Conservation (phyloP, 352 stramenopile genomes). For the Pythium myriotylum region DNA sequence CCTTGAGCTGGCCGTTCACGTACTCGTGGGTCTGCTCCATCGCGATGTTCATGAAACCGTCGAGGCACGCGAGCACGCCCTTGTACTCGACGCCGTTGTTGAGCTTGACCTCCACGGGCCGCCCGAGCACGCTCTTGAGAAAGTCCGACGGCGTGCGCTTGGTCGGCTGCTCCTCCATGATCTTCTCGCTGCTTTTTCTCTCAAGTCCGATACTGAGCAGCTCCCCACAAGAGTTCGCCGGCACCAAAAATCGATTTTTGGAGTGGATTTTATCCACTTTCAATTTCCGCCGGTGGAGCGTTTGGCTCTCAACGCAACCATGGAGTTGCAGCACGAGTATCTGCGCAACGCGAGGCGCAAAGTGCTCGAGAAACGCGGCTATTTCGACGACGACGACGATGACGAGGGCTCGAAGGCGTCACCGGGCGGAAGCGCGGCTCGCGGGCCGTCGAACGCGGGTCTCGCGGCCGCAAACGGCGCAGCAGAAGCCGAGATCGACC, state of each 20-base stretch:
- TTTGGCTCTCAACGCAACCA: too few species aligned
- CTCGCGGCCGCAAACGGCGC: neutral
- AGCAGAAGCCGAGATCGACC: constrained; percentile 61
- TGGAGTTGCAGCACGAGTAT: constrained; percentile 43
- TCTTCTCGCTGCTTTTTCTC: constrained; percentile 12
- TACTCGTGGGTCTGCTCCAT: constrained; percentile 99
- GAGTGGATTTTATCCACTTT: neutral
- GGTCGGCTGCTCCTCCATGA: constrained; percentile 38
- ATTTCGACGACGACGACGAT: constrained; percentile 75
- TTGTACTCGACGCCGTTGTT: constrained; percentile 99
- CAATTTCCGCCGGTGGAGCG: too few species aligned
- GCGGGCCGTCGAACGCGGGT: constrained; percentile 4
- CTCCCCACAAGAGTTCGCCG: too few species aligned
- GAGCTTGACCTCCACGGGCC: constrained; percentile 98
- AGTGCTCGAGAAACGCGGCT: constrained; percentile 41
- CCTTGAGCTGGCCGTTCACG: constrained; percentile 98
- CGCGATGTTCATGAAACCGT: constrained; percentile 99
- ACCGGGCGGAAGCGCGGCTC: neutral
- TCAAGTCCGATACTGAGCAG: constrained; percentile 2
- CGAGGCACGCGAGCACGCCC: constrained; percentile 97
- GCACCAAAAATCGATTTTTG: constrained; percentile 9
- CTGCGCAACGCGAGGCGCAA: constrained; percentile 60
- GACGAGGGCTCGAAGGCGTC: constrained; percentile 21
- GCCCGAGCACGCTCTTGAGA: constrained; percentile 92
- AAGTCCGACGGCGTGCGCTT: constrained; percentile 93